phyloP scores from a whole-genome alignment of 768 basidiomycete genomes.

The Rhizopogon vinicolor region DNA sequence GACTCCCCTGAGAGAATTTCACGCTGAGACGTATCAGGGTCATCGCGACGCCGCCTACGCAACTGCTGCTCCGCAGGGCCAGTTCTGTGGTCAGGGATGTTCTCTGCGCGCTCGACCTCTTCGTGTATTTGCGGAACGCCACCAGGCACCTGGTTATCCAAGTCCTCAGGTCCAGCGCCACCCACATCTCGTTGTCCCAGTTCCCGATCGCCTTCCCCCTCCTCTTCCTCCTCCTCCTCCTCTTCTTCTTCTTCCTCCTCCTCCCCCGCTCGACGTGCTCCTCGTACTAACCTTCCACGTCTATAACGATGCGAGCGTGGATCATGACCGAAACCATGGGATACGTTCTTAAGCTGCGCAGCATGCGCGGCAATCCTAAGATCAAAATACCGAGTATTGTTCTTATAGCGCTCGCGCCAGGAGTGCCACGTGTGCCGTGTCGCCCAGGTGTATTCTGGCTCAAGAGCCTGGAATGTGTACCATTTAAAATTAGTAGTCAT shows the following conservation, averaged over 20 bases:
- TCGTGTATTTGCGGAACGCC: background rate
- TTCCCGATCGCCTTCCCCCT: background rate
- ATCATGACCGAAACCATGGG: conserved; percentile 20
- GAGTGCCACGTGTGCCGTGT: conserved; percentile 49
- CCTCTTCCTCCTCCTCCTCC: conserved; percentile 6
- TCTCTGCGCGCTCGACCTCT: background rate
- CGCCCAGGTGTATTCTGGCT: conserved; percentile 37
- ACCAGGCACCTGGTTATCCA: background rate
- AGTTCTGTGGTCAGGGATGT: background rate
- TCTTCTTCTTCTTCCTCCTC: conserved; percentile 7
- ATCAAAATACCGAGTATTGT: conserved; percentile 37
- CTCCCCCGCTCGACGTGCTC: background rate
- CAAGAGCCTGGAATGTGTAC: conserved; percentile 16
- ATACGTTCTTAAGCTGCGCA: conserved; percentile 1
- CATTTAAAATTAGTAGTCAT: background rate
- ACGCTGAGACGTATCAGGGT: conserved; percentile 4
- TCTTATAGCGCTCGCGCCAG: conserved; percentile 60
- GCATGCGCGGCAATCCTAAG: conserved; percentile 31
- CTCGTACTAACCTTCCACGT: background rate
- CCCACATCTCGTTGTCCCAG: background rate
- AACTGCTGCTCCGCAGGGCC: background rate
- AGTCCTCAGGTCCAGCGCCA: background rate
- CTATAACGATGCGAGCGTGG: conserved; percentile 13
- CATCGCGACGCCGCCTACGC: conserved; percentile 12
- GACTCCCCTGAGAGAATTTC: background rate